A percentile compares a stretch with the other conserved stretches of the same genome.
Conservation (phyloP, 1,284 basidiomycete species). For the Tetrapyrgos nigripes region DNA sequence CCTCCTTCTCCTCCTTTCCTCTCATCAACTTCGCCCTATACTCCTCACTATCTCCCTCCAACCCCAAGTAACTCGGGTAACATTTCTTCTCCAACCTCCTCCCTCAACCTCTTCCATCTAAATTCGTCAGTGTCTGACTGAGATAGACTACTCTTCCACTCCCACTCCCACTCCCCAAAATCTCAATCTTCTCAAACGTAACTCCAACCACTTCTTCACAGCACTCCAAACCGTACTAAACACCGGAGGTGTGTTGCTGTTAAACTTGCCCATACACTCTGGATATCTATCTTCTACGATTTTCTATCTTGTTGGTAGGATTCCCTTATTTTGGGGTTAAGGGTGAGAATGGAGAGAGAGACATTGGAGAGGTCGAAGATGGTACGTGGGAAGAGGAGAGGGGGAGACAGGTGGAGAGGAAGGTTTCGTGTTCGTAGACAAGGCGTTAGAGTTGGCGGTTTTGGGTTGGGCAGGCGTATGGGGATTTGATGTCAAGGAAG, state of each 20-base stretch:
- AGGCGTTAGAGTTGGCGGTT: slow-evolving; percentile 92
- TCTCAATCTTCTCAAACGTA: slow-evolving; percentile 92
- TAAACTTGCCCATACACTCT: slow-evolving; percentile 97
- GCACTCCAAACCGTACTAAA: slow-evolving; percentile 91
- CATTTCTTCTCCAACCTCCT: slow-evolving; percentile 85
- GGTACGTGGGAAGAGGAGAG: slow-evolving; percentile 88
- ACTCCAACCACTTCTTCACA: slow-evolving; percentile 97
- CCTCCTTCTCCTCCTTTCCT: slow-evolving; percentile 46
- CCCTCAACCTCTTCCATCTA: slow-evolving; percentile 53
- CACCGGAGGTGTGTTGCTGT: slow-evolving; percentile 93
- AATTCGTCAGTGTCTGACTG: no score
- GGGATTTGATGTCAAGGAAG: slow-evolving; percentile 85
- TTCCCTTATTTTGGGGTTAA: slow-evolving; percentile 92
- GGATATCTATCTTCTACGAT: slow-evolving; percentile 95
- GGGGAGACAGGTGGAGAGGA: slow-evolving; percentile 80
- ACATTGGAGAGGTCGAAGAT: slow-evolving; percentile 94
- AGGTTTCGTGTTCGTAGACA: slow-evolving; percentile 94
- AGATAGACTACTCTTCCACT: slow-evolving; percentile 35
- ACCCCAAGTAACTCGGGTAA: slow-evolving; percentile 89
- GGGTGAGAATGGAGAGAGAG: slow-evolving; percentile 80
- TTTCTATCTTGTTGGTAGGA: slow-evolving; percentile 81
- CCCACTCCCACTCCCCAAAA: slow-evolving; percentile 74
- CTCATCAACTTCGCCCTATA: slow-evolving; percentile 83
- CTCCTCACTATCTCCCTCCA: slow-evolving; percentile 78
- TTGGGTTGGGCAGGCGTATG: slow-evolving; percentile 83